Evolutionary conservation across 768 basidiomycete species (phyloP).

Genomic region (Daedaleopsis sinensis): DNA sequence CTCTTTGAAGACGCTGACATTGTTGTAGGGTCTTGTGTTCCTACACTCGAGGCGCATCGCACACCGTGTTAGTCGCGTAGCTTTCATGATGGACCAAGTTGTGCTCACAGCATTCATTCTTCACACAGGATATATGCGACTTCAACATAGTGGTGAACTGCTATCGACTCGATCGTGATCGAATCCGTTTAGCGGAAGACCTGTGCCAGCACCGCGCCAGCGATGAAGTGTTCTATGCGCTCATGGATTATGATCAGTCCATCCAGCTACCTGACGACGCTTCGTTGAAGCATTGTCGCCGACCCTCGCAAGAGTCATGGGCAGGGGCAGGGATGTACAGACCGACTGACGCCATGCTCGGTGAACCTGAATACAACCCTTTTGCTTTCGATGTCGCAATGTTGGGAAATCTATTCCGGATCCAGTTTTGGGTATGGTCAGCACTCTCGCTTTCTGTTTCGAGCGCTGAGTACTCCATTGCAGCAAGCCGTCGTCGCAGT

Average conservation of each 20-base stretch:
- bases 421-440: background rate
- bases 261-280: background rate
- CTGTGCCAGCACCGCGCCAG: background rate
- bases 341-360: background rate
- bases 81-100: background rate
- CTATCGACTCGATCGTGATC: background rate
- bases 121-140: background rate
- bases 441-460: background rate
- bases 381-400: constrained; percentile 7
- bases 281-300: background rate
- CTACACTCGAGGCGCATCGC: background rate
- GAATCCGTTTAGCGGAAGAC: background rate
- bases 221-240: background rate
- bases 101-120: background rate
- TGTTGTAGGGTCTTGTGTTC: background rate
- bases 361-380: background rate
- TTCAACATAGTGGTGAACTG: background rate
- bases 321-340: background rate
- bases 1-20: background rate
- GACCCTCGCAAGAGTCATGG: background rate
- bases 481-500: background rate
- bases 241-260: background rate
- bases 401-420: constrained; percentile 4
- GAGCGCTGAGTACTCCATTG: background rate
- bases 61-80: background rate